Evolutionary conservation across 2,329 filamentous ascomycete species (phyloP), one percentile per base, ranked within the genome.

Genomic region (Ilyonectria destructans): DNA sequence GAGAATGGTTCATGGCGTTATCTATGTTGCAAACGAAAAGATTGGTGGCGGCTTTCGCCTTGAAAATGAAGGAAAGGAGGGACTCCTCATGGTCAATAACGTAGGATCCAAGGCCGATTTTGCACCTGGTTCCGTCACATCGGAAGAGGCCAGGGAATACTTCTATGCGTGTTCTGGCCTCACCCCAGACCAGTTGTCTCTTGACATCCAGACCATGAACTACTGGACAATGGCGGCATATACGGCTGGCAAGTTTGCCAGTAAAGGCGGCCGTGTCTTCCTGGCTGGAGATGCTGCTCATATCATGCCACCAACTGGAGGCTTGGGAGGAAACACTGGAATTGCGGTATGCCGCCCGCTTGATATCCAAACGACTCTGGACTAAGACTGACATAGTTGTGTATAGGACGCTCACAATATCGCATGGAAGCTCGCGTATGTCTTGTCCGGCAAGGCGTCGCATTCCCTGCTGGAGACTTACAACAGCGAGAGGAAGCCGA

Each of bases 201-300:
- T 59, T 13, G 57, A 59, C 1, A 19, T 59, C 19, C 57, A 59
- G 21, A 31, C 57, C 12, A 35, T 45, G 26, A 59, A 59, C 23
- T 59, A 49, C n/a, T 59, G 57, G 57, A 59, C 57, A 2, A 59
- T 59, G 57, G 57, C 57, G 6, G 57, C 57, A 10, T 59, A 48
- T 19, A 59, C 57, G 4, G 57, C 57, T 7, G 57, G 35, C 12
- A n/a, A n/a, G 2, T 49, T 59, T n/a, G 57, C 33, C 7, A 59
- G 57, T 19, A 26, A n/a, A 26, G 45, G 57, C 2, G 43, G 57
- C 6, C 57, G 57, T 15, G 57, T 59, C 3, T 59, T 59, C n/a
- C n/a, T 59, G 3, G 57, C 57, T 26, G 57, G 57, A n/a, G 57
- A 59, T 37, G 43, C 57, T 19, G 57, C 57, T 33, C 57, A 59